Evolutionary conservation across 257 asterid genomes (phyloP).

Genomic region (Jacaranda mimosifolia): DNA sequence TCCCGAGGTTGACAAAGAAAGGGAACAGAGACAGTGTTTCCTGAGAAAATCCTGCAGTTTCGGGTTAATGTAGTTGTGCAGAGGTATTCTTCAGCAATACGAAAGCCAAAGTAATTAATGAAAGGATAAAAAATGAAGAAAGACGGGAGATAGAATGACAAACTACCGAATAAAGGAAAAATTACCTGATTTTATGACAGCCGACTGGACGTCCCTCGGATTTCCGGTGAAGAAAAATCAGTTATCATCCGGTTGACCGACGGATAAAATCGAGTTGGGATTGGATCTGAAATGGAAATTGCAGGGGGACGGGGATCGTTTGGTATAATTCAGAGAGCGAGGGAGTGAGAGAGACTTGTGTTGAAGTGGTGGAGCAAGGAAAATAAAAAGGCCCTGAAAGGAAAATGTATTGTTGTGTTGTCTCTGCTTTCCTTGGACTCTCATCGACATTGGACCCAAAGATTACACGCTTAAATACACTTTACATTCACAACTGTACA

Average conservation of each 20-base stretch:
- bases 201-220: background rate
- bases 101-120: background rate
- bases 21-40: background rate
- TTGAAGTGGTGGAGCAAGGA: slow-evolving; percentile 4
- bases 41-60: background rate
- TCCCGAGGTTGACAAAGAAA: background rate
- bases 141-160: background rate
- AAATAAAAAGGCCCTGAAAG: slow-evolving; percentile 18
- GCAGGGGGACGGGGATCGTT: slow-evolving; percentile 1
- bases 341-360: slow-evolving; percentile 16
- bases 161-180: background rate
- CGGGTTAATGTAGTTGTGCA: background rate
- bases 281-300: slow-evolving; percentile 41
- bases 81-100: no score
- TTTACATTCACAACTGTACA: no score
- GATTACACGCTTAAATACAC: background rate
- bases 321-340: slow-evolving; percentile 17
- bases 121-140: no score
- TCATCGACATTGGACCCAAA: background rate
- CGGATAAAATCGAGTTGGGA: background rate
- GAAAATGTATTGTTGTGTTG: slow-evolving; percentile 31
- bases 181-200: slow-evolving; percentile 18
- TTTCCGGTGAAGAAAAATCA: slow-evolving; percentile 15
- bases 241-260: background rate
- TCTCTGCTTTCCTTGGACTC: slow-evolving; percentile 30